A percentile compares a stretch with the other conserved stretches of the same genome.
Evolutionary conservation across 257 asterid species (phyloP).

Genomic region (Agastache rugosa): DNA sequence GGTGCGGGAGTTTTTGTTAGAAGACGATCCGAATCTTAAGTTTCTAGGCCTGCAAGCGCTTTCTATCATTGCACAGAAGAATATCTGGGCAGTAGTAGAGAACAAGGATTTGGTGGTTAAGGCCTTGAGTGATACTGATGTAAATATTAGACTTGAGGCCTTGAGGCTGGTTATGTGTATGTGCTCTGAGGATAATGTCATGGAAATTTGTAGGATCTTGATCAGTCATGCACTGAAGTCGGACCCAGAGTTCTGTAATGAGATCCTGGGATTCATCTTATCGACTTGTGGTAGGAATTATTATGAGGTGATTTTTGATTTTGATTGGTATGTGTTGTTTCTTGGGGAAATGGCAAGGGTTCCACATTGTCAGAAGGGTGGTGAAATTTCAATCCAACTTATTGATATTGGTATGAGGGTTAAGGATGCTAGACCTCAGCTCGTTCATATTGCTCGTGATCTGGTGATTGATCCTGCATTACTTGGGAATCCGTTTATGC

Average conservation of each 20-base stretch:
- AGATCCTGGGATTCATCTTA: conserved; percentile 74
- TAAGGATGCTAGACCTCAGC: conserved; percentile 85
- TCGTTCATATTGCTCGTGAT: conserved; percentile 82
- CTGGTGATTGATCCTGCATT: conserved; percentile 94
- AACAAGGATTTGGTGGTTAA: conserved; percentile 88
- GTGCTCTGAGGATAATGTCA: conserved; percentile 87
- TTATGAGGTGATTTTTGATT: conserved; percentile 78
- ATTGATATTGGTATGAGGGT: conserved; percentile 96
- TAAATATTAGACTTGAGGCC: conserved; percentile 80
- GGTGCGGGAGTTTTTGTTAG: conserved; percentile 73
- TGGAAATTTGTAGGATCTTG: conserved; percentile 82
- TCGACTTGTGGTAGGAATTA: conserved; percentile 73
- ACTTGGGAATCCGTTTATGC: conserved; percentile 78
- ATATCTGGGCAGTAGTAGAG: conserved; percentile 82
- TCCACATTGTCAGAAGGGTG: conserved; percentile 88
- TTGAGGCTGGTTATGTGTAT: conserved; percentile 83
- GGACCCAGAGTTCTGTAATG: conserved; percentile 92
- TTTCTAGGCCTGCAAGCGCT: conserved; percentile 90
- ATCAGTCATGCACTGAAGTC: conserved; percentile 81
- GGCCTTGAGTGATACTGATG: conserved; percentile 87
- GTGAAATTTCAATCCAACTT: conserved; percentile 77
- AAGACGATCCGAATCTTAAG: conserved; percentile 89
- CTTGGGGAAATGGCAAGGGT: conserved; percentile 92
- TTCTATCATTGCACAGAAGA: conserved; percentile 55
- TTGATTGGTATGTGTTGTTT: conserved; percentile 88